Base-by-base conservation (phyloP, 2,329 filamentous ascomycete genomes). In the Achaetomium macrosporum region DNA sequence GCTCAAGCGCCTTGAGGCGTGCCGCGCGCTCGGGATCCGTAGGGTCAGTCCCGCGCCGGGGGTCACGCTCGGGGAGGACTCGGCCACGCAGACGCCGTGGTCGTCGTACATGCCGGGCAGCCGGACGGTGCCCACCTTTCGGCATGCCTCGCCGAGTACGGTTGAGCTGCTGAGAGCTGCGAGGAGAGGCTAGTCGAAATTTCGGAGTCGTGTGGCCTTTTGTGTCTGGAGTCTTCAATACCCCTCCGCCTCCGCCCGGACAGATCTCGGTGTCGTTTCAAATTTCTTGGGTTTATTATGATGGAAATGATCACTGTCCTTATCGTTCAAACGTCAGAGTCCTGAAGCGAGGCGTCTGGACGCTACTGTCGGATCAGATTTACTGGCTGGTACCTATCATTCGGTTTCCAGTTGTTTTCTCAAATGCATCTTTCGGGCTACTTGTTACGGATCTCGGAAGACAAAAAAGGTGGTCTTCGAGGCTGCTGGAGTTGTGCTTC, bases 1-100 rank as follows among this genome's bases (percentile, higher is more conserved):
- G 63, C 55, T 62, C 49, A 73, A 64, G 57, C 71, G 78, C 40
- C 67, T 68, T 39, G 73, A 77, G 55, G 77, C 77, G 2, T 64
- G 74, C 17, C 67, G 67, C 17, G 69, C 69, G 39, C 56, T 79
- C 25, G 63, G 65, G 3, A 59, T 57, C 3, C 48, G 55, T 3
- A 33, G 57, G 29, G 42, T 50, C 35, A 57, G 55, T 17, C 57
- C 57, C 17, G 51, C 51, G 11, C 52, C 55, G 4, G 54, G 54
- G 8, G 45, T 59, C 33, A 55, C 50, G 17, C 49, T 57, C 3
- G 57, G 54, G 15, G 53, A 55, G 40, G 47, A 54, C 37, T 43
- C 50, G 36, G 51, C 53, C 1, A 53, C 53, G 11, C 51, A 50
- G 39, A 53, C 50, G 9, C 42, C 44, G 2, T 58, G 58, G 58